Conservation (phyloP, 768 basidiomycete genomes). For the Tulasnella calospora region DNA sequence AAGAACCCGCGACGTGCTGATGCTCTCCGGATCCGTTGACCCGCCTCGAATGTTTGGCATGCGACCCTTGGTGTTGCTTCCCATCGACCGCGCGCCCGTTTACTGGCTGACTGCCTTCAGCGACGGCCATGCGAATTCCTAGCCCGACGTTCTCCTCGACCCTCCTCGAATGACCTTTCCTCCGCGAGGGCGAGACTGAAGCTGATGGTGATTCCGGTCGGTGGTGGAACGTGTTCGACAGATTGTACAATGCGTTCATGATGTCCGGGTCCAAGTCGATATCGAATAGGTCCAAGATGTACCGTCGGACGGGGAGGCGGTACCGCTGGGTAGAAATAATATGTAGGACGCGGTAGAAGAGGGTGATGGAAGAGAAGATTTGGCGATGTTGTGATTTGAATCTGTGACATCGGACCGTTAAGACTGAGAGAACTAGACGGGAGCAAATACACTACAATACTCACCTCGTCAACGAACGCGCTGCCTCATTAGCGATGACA, state of each 20-base stretch:
- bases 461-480: conserved; percentile 79
- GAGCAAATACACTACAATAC: conserved; percentile 29
- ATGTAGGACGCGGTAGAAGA: conserved; percentile 81
- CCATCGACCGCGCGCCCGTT: not conserved
- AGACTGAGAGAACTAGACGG: not conserved
- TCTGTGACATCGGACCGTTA: conserved; percentile 37
- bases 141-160: not conserved
- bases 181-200: not conserved
- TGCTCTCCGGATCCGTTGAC: not conserved
- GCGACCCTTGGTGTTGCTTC: not conserved
- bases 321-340: conserved; percentile 86
- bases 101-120: not conserved
- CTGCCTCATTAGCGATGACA: conserved; percentile 91
- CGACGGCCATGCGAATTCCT: not conserved
- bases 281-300: conserved; percentile 89
- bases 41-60: not conserved
- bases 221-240: conserved; percentile 14
- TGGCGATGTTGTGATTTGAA: conserved; percentile 72
- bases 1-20: not conserved
- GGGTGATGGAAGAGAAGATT: conserved; percentile 69
- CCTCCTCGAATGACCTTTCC: not conserved
- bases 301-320: conserved; percentile 85
- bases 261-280: conserved; percentile 65
- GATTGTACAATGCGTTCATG: conserved; percentile 46
- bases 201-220: not conserved